Conservation (phyloP, 116 monocot genomes). For the Posidonia oceanica region DNA sequence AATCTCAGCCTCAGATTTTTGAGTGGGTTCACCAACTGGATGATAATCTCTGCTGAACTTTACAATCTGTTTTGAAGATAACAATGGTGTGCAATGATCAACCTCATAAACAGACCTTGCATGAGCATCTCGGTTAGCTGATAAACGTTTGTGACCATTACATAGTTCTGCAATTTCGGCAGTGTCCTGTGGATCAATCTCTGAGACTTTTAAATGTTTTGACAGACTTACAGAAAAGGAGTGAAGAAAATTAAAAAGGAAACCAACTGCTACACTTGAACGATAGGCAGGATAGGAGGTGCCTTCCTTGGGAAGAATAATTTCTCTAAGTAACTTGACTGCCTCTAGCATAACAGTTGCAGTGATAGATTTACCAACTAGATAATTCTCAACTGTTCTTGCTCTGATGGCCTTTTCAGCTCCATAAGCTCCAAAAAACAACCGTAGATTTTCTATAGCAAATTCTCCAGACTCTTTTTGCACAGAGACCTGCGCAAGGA, state of each 20-base stretch:
- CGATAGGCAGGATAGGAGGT: conserved; percentile 38
- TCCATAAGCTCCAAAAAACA: conserved; percentile 79
- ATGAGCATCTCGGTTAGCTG: not conserved
- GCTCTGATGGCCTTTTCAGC: conserved; percentile 48
- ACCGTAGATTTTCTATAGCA: conserved; percentile 25
- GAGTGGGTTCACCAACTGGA: conserved; percentile 58
- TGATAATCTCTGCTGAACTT: conserved; percentile 28
- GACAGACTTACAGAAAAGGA: conserved; percentile 22
- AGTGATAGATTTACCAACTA: conserved; percentile 41
- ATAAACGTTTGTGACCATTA: not conserved
- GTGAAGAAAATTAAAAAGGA: conserved; percentile 52
- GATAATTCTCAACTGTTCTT: conserved; percentile 56
- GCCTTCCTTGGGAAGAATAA: conserved; percentile 36
- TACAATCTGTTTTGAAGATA: conserved; percentile 44
- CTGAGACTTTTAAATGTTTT: not conserved
- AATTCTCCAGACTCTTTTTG: conserved; percentile 14
- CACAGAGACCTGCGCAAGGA: conserved; percentile 32
- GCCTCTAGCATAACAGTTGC: conserved; percentile 40
- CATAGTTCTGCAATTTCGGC: not conserved
- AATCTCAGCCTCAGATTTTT: conserved; percentile 52
- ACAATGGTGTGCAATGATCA: conserved; percentile 8
- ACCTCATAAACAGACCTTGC: not conserved
- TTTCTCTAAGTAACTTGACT: conserved; percentile 36
- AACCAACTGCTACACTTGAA: conserved; percentile 52
- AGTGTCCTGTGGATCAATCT: not conserved